A percentile compares a stretch with the other conserved stretches of the same genome.
Evolutionary conservation across 2,329 filamentous ascomycete species (phyloP).

Genomic region (Zasmidium angulare): DNA sequence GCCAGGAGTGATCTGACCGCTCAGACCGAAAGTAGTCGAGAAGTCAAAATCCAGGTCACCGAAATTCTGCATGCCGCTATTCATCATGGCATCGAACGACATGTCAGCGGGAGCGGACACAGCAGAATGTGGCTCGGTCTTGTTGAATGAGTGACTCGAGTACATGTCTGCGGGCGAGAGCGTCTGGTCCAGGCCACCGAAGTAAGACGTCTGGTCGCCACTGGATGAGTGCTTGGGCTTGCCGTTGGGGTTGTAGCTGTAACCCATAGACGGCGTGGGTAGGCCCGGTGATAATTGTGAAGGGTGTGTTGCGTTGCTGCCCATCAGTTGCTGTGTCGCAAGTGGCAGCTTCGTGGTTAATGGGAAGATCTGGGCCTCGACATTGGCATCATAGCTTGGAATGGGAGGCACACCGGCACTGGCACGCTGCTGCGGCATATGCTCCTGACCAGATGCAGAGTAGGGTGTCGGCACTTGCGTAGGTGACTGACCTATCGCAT

Average conservation of each 20-base stretch:
- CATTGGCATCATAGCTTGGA: background rate
- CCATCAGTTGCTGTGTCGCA: slow-evolving; percentile 56
- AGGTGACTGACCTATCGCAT: slow-evolving; percentile 1
- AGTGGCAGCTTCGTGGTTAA: slow-evolving; percentile 52
- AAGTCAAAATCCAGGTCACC: slow-evolving; percentile 7
- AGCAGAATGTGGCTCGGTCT: slow-evolving; percentile 17
- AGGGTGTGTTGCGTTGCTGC: slow-evolving; percentile 12
- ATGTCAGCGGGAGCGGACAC: slow-evolving; percentile 15
- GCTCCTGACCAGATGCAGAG: background rate
- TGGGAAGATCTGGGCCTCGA: slow-evolving; percentile 31
- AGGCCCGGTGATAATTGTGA: slow-evolving; percentile 18
- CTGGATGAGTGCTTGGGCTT: slow-evolving; percentile 34
- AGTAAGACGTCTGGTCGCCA: slow-evolving; percentile 1
- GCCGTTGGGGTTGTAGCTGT: slow-evolving; percentile 24
- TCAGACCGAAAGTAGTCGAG: slow-evolving; percentile 7
- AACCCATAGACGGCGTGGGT: slow-evolving; percentile 20
- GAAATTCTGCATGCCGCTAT: slow-evolving; percentile 1
- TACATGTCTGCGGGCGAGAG: slow-evolving; percentile 2
- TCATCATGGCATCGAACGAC: slow-evolving; percentile 7
- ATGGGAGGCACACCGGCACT: background rate
- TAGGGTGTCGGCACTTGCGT: background rate
- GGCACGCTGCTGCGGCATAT: background rate
- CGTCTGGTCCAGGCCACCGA: slow-evolving; percentile 21
- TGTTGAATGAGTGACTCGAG: background rate
- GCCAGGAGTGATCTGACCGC: slow-evolving; percentile 20